Conservation (phyloP, 2,329 filamentous ascomycete species). For the Colletotrichum tofieldiae region DNA sequence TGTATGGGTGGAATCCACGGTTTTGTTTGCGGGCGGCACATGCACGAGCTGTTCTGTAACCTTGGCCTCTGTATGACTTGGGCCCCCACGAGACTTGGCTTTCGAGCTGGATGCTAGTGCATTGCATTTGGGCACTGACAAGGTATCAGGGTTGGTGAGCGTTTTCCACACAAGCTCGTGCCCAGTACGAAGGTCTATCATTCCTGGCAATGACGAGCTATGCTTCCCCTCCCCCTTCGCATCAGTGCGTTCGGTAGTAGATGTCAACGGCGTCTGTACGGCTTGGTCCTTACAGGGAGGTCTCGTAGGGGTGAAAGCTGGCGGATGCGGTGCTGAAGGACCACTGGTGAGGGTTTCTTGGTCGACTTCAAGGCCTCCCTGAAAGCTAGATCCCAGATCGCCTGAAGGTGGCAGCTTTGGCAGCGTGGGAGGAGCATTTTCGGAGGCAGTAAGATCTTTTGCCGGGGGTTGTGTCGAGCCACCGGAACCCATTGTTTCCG, state of each 20-base stretch:
- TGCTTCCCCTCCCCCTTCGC: neutral
- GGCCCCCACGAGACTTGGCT: neutral
- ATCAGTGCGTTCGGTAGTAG: neutral
- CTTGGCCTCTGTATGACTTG: neutral
- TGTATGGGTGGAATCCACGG: neutral
- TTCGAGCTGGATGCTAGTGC: neutral
- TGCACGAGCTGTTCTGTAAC: neutral
- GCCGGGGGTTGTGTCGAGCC: neutral
- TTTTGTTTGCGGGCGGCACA: neutral
- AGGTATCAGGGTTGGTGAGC: neutral
- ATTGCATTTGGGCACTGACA: neutral
- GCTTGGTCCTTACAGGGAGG: neutral
- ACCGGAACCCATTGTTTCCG: neutral
- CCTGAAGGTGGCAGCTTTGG: neutral
- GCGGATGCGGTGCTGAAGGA: neutral
- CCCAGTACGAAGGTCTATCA: constrained; percentile 1
- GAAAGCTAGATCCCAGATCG: neutral
- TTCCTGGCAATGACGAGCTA: neutral
- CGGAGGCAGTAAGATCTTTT: neutral
- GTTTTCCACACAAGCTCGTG: constrained; percentile 1
- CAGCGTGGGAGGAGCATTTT: constrained; percentile 4
- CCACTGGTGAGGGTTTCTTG: neutral
- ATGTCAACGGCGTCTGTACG: constrained; percentile 8
- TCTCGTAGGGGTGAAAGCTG: neutral
- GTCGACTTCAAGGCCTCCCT: neutral